phyloP scores from a whole-genome alignment of 768 basidiomycete genomes.

The Hortiboletus flavorubellus region DNA sequence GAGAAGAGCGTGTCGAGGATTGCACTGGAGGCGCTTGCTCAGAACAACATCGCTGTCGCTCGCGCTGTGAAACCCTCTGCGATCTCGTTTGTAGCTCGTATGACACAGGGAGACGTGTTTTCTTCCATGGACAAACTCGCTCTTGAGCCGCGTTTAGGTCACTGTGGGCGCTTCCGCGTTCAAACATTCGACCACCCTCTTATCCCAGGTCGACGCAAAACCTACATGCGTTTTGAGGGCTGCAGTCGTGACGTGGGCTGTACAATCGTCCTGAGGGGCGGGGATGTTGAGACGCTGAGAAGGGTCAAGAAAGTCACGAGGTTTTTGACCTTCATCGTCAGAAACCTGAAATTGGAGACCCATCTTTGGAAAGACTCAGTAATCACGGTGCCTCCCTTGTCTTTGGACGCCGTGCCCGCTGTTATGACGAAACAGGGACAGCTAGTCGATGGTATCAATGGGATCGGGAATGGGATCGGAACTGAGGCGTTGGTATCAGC shows the following conservation, averaged over 20 bases:
- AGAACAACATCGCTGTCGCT: constrained; percentile 87
- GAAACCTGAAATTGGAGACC: constrained; percentile 91
- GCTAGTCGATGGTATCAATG: constrained; percentile 22
- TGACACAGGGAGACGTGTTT: constrained; percentile 93
- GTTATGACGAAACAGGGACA: constrained; percentile 27
- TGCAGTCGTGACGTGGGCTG: constrained; percentile 92
- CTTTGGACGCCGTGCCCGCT: constrained; percentile 59
- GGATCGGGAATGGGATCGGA: constrained; percentile 16
- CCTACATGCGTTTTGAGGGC: constrained; percentile 97
- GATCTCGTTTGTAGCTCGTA: constrained; percentile 83
- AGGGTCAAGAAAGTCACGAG: constrained; percentile 91
- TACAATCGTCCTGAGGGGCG: constrained; percentile 89
- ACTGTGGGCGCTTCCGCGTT: constrained; percentile 80
- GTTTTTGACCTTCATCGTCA: constrained; percentile 88
- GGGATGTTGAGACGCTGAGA: constrained; percentile 71
- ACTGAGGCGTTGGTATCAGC: constrained; percentile 12
- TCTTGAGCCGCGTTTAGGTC: constrained; percentile 83
- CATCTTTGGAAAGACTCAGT: constrained; percentile 91
- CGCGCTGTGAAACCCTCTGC: constrained; percentile 86
- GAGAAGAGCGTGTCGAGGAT: constrained; percentile 89
- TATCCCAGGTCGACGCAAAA: constrained; percentile 93
- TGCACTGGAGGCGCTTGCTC: constrained; percentile 81
- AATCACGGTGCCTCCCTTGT: constrained; percentile 67
- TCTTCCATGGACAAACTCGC: constrained; percentile 95
- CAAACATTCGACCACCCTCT: constrained; percentile 94